Base-by-base conservation (phyloP, 2,329 filamentous ascomycete species). In the Colletotrichum tropicicola region DNA sequence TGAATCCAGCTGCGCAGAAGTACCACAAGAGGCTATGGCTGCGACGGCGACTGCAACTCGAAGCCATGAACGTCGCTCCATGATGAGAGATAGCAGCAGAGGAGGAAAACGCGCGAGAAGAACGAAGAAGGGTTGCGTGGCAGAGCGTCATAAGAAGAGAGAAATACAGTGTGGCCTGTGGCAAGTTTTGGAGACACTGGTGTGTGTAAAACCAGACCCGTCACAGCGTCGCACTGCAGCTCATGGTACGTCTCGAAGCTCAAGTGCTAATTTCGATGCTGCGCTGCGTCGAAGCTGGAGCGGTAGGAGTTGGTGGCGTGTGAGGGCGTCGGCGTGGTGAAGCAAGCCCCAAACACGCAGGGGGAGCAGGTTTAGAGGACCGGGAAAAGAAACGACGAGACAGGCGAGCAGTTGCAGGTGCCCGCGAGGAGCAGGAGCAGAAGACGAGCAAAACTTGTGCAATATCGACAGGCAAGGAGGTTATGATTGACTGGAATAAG, bases 151-250 rank as follows among this genome's bases (percentile, higher is more conserved):
- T 27, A 30, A 35, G 12, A 25, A 39, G 30, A 35, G 30, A n/a
- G n/a, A n/a, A n/a, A n/a, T n/a, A n/a, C n/a, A n/a, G n/a, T n/a
- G 37, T 19, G 23, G 17, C 27, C 15, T 23, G 30, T 39, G 10
- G 7, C 23, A 13, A 44, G 47, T 35, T n/a, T 35, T 30, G 37
- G n/a, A 35, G 51, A 51, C 45, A 56, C 41, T 30, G 28, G 27
- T 37, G 19, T 30, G 19, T 30, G 37, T 65, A 57, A 25, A 51
- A 60, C 55, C 44, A 30, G 44, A 59, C 44, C 45, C 39, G 43
- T 65, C 49, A 67, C 28, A 67, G 30, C 35, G 45, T 61, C 49
- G 27, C 44, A 61, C 55, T 49, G 25, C 17, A 60, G 55, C 45
- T 57, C 65, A 67, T 67, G 35, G 44, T 57, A 37, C 49, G 55